Evolutionary conservation across 352 stramenopile species (phyloP), one percentile per base, ranked within the genome.

Genomic region (Globisporangium orthogonon): DNA sequence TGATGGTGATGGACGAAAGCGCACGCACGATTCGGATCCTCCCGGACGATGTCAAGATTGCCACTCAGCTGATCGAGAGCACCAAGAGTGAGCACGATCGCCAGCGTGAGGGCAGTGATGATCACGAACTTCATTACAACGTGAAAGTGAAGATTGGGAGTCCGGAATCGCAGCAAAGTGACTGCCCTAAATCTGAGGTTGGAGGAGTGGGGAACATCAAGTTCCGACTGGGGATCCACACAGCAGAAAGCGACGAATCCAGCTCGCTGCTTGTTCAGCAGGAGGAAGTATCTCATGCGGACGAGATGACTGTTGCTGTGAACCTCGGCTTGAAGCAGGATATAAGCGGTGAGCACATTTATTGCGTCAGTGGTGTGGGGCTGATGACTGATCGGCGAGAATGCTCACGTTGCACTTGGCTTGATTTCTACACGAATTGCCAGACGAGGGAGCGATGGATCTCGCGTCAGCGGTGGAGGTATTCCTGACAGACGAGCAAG

Each of bases 371-470:
- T 13, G 9, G 11, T 49, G 18, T 13, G 9, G 11, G 30, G 18
- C 18, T 28, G 28, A 7, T 49, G 7, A 23, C 18, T 4, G 13
- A n/a, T 23, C 23, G 23, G 10, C 29, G 39, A 31, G 33, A 40
- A 5, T 44, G 15, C 14, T 50, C 10, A 29, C 52, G n/a, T 1
- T 37, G n/a, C 35, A 56, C 1, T 33, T 9, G 23, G 51, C 1
- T 33, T 9, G 23, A 28, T 13, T 45, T 13, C 15, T 48, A 28
- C 23, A 17, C 52, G 15, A 45, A 46, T 17, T 48, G 51, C 2
- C 17, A 84, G 74, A 84, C 50, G 75, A 88, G 54, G 67, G 76
- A 65, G 68, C 63, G 15, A 76, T 80, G 33, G 70, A 83, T n/a
- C 50, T 88, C 11, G 67, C 70, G 29, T 79, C 66, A 1, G 62